Base-by-base conservation (phyloP, 805 yeast genomes). In the Lipomyces spencermartinsiae region DNA sequence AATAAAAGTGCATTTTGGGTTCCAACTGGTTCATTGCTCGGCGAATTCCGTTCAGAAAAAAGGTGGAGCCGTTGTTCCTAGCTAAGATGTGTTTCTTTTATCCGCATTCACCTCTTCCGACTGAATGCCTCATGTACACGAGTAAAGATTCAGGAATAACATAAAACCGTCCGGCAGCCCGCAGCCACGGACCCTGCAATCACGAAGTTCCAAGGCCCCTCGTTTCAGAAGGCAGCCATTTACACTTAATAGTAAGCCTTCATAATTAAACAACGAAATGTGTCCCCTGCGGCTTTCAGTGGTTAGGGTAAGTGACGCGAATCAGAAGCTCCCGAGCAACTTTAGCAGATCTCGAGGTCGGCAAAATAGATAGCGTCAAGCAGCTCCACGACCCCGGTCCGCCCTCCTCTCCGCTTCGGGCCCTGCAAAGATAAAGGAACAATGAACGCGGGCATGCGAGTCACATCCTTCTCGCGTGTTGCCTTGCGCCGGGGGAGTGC, bases 381-480 rank as follows among this genome's bases (percentile, higher is more conserved):
- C 49, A 43, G 49, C 49, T 16, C 49, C 22, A 4, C 49, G 16
- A 37, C 43, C 43, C 43, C 43, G 43, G 43, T 37, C 43, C 43
- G 43, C 12, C 14, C 43, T 12, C 49, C 19, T 43, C 49, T 43
- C 22, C 22, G n/a, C 49, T 43, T 43, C 8, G 22, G 49, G 43
- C 14, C 43, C 6, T 16, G 16, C 4, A 37, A 37, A 37, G 49
- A 43, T 4, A 43, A 16, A 7, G n/a, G 49, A 43, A n/a, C 49
- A 16, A 43, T 43, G 49, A 43, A 43, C 49, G 49, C 49, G 49
- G 8, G 49, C n/a, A n/a, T 43, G 25, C 49, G 49, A 43, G 49
- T 9, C 9, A 22, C 22, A 43, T 43, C 7, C 22, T 43, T 43
- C 57, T 22, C 34, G 57, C 31, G 34, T 54, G 34, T 31, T 54